A percentile compares a stretch with the other conserved stretches of the same genome.
Evolutionary conservation across 164 flowering plant species (phyloP).

Genomic region (Taxillus chinensis): DNA sequence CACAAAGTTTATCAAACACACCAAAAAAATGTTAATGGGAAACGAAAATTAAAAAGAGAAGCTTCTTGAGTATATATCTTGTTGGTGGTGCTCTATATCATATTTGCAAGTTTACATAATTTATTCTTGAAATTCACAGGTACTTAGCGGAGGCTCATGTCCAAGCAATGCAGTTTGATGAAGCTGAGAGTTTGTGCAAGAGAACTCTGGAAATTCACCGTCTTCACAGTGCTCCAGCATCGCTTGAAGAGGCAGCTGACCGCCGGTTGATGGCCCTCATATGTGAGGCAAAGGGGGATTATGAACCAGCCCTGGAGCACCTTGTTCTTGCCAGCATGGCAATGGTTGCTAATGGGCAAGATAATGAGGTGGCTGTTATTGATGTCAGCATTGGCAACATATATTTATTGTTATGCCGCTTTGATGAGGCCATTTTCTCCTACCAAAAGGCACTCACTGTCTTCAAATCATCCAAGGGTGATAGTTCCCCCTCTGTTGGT

Average conservation of each 20-base stretch:
- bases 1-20: too few relatives aligned
- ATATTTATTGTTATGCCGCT: conserved; percentile 73
- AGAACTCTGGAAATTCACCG: conserved; percentile 90
- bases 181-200: conserved; percentile 78
- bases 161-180: conserved; percentile 95
- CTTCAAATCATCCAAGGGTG: conserved; percentile 85
- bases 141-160: conserved; percentile 94
- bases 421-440: conserved; percentile 93
- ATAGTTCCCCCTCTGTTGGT: conserved; percentile 84
- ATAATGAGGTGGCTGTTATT: conserved; percentile 83
- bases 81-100: too few relatives aligned
- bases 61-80: too few relatives aligned
- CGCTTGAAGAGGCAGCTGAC: conserved; percentile 94
- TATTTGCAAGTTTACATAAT: background rate
- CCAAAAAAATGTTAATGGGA: too few relatives aligned
- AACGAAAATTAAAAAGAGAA: too few relatives aligned
- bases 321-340: conserved; percentile 98
- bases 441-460: conserved; percentile 98
- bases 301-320: conserved; percentile 91
- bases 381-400: conserved; percentile 93
- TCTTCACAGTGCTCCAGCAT: conserved; percentile 83
- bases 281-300: conserved; percentile 88
- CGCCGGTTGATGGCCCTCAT: conserved; percentile 94
- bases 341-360: conserved; percentile 86
- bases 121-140: conserved; percentile 27